Conservation (phyloP, 2,329 filamentous ascomycete species). For the Aspergillus carbonarius region DNA sequence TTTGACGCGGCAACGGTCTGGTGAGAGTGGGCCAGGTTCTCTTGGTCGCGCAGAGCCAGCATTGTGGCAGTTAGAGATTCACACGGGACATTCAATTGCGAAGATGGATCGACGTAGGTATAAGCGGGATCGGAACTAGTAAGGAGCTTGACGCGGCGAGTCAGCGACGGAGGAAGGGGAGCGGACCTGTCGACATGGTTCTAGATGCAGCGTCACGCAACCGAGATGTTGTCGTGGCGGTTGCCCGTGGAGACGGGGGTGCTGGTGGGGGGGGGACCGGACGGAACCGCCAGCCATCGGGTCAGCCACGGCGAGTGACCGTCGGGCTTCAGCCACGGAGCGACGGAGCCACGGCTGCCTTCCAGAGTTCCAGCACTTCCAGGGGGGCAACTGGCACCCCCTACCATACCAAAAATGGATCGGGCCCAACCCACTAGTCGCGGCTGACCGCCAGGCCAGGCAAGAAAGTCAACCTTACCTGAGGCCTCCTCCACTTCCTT, state of each 20-base stretch:
- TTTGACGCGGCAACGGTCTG: constrained; percentile 71
- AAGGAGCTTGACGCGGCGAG: background rate
- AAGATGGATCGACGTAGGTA: background rate
- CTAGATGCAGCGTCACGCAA: constrained; percentile 20
- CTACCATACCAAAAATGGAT: constrained; percentile 8
- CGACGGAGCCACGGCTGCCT: background rate
- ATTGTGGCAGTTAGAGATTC: constrained; percentile 49
- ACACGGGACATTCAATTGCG: constrained; percentile 21
- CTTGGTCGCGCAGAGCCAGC: constrained; percentile 80
- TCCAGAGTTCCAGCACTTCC: background rate
- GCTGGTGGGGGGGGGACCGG: too few species aligned
- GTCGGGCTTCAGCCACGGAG: background rate
- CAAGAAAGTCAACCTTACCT: constrained; percentile 15
- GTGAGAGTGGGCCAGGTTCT: constrained; percentile 77
- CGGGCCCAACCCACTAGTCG: constrained; percentile 10
- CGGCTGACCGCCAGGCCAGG: constrained; percentile 22
- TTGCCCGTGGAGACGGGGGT: constrained; percentile 42
- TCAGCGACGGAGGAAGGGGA: background rate
- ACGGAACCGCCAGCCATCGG: too few species aligned
- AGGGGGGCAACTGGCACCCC: background rate
- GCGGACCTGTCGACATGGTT: constrained; percentile 14
- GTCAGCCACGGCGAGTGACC: background rate
- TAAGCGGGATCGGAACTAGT: background rate
- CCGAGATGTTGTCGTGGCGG: constrained; percentile 29
- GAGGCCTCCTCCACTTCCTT: constrained; percentile 20